Evolutionary conservation across 768 basidiomycete genomes (phyloP), one percentile per base, ranked within the genome.

Genomic region (Cyclocybe aegerita): DNA sequence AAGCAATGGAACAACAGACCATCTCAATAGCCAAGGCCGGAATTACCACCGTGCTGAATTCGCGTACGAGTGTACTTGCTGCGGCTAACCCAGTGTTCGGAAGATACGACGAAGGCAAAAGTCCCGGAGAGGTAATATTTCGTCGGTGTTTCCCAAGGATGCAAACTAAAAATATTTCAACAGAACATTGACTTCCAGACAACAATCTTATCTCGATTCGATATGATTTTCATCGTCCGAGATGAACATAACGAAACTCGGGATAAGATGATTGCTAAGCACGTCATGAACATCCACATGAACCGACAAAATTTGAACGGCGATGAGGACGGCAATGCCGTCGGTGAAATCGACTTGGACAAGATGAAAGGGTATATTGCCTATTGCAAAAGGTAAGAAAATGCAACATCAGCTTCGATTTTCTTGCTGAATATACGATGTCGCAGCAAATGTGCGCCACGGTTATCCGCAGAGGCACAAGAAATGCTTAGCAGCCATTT

Each of bases 1-100:
- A 98, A 72, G 97, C 96, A 10, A 99, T 99, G 97, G 97, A 99
- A 63, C 97, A 99, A 64, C 96, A 98, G 63, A 99, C 97, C 0
- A 98, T 99, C 59, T 98, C 97, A 1, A 98, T 99, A 56, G 96
- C 96, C 12, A 98, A 99, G 67, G 97, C 97, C 4, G 97, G 96
- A 54, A 99, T 99, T 49, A 98, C 97, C 0, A 99, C 96, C 2
- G 93, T 98, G 5, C 72, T 99, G 9, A 99, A 99, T 70, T 95
- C 94, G 1, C 74, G 96, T 35, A 98, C 97, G 0, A 94, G 91
- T 54, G 96, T 98, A 3, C 80, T 99, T 38, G 96, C 96, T 1
- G 96, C 96, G 1, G 96, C 96, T 2, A 99, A 99, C 70, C 96
- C 96, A 1, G 93, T 99, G 8, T 98, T 95, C 74, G 96, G 96